Base-by-base conservation (phyloP, 768 basidiomycete genomes). In the Paxillus rubicundulus region DNA sequence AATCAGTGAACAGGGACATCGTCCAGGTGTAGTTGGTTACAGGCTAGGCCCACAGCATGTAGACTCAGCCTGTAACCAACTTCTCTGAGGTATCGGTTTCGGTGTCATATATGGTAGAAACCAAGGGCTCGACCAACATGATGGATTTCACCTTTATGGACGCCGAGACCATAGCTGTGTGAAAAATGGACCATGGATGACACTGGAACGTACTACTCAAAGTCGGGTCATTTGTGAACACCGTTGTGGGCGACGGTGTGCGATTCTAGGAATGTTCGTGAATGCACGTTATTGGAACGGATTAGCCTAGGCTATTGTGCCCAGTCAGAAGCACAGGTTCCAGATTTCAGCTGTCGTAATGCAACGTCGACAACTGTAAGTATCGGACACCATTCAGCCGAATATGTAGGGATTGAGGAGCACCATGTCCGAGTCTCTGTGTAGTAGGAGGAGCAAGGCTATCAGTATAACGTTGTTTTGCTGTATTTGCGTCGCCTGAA, bases 401-500 rank as follows among this genome's bases (percentile, higher is more conserved):
- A 3, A 30, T 8, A 28, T 10, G 10, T 10, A 10, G 30, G 3
- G 1, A 30, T 9, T 9, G 30, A 30, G 10, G 41, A 24, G 20
- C 2, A 37, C 36, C 36, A 6, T 24, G 24, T 24, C 24, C n/a
- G n/a, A n/a, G n/a, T n/a, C n/a, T n/a, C n/a, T n/a, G n/a, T n/a
- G n/a, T n/a, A n/a, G n/a, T n/a, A n/a, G n/a, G n/a, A n/a, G n/a
- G n/a, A n/a, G n/a, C n/a, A n/a, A n/a, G n/a, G n/a, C n/a, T n/a
- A n/a, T n/a, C n/a, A n/a, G n/a, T 24, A 24, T 38, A 47, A 7
- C 10, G 14, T 43, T 53, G 28, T 53, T 53, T 41, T 43, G 36
- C 5, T 28, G n/a, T 50, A 37, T 55, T 57, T 53, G 42, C 45
- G 28, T 28, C 5, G 17, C 27, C 36, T 34, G 40, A 27, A 53